phyloP scores from a whole-genome alignment of 2,329 filamentous ascomycete species.

The Penicillium italicum region DNA sequence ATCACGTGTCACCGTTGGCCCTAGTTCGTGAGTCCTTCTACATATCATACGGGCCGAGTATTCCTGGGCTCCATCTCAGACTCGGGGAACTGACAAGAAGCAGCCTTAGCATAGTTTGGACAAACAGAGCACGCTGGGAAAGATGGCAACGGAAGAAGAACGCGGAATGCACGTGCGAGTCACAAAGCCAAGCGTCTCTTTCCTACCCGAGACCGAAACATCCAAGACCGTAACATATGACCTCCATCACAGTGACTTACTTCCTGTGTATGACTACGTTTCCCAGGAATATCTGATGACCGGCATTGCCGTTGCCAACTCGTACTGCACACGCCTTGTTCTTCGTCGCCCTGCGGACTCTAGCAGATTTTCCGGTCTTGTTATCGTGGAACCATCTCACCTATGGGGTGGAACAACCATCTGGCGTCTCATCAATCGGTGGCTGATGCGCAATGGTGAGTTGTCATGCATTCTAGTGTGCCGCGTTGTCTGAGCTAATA shows the following conservation, averaged over 20 bases:
- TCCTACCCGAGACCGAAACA: neutral
- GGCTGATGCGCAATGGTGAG: constrained; percentile 3
- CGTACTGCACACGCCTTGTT: neutral
- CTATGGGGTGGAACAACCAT: neutral
- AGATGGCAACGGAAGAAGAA: neutral
- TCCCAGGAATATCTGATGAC: neutral
- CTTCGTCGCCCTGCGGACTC: neutral
- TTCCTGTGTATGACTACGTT: neutral
- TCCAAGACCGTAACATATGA: neutral
- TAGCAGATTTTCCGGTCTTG: neutral
- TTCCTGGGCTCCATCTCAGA: neutral
- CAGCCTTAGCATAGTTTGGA: neutral
- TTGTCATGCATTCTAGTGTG: neutral
- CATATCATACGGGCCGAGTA: neutral
- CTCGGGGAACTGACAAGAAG: neutral
- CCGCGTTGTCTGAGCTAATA: neutral
- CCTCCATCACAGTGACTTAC: neutral
- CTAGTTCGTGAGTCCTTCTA: neutral
- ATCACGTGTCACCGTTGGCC: constrained; percentile 1
- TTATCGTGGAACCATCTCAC: neutral
- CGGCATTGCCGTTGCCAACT: neutral
- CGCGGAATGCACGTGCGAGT: neutral
- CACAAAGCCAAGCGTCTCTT: neutral
- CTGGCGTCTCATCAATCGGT: neutral
- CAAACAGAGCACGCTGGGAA: neutral